A percentile compares a stretch with the other conserved stretches of the same genome.
Evolutionary conservation across 805 yeast genomes (phyloP).

Genomic region (Hanseniaspora vineae): DNA sequence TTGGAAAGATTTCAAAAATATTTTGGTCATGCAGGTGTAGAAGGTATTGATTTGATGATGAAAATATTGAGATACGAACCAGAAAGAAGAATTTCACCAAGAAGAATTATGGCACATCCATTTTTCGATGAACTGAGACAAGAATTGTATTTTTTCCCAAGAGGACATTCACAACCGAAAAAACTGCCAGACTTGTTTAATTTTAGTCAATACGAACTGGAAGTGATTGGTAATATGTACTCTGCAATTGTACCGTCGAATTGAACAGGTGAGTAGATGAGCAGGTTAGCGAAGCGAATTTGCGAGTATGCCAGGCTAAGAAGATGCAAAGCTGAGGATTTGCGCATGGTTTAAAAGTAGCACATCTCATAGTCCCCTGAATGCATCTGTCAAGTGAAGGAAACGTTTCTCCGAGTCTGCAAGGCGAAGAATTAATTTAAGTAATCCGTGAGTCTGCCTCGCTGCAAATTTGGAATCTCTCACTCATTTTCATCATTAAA

Average conservation of each 20-base stretch:
- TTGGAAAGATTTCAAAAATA: conserved; percentile 49
- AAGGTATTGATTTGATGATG: conserved; percentile 75
- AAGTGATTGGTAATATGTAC: conserved; percentile 27
- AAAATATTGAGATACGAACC: conserved; percentile 86
- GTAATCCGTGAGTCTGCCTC: too few species aligned
- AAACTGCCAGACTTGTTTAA: conserved; percentile 43
- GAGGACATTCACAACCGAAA: conserved; percentile 35
- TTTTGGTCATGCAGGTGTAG: conserved; percentile 66
- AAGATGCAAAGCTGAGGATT: too few species aligned
- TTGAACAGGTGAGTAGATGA: too few species aligned
- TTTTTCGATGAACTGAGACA: conserved; percentile 79
- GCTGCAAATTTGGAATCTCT: too few species aligned
- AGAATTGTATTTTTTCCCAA: conserved; percentile 38
- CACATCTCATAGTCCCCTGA: too few species aligned
- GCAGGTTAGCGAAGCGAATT: too few species aligned
- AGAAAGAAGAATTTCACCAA: conserved; percentile 63
- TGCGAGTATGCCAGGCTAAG: too few species aligned
- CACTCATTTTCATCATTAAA: too few species aligned
- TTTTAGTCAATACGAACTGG: conserved; percentile 57
- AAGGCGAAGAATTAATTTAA: too few species aligned
- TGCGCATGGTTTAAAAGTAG: too few species aligned
- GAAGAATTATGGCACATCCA: conserved; percentile 72
- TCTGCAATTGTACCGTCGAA: conserved; percentile 4
- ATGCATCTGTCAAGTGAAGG: too few species aligned
- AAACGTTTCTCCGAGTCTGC: too few species aligned